Evolutionary conservation across 2,329 filamentous ascomycete species (phyloP).

Genomic region (Trichoderma simmonsii): DNA sequence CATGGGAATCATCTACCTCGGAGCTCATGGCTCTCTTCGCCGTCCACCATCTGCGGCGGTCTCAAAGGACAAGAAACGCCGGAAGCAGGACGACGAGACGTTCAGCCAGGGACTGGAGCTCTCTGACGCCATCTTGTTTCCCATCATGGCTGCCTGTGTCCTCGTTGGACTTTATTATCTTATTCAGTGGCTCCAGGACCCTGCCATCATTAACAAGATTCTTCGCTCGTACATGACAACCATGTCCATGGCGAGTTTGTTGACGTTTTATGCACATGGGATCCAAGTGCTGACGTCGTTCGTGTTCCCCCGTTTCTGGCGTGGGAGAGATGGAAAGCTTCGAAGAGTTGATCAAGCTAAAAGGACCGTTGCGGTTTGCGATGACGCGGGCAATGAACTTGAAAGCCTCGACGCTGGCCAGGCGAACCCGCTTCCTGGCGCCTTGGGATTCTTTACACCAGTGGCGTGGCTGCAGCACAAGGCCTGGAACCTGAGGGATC

Average conservation of each 20-base stretch:
- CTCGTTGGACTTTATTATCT: constrained; percentile 79
- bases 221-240: constrained; percentile 79
- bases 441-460: constrained; percentile 34
- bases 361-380: constrained; percentile 38
- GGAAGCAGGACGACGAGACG: constrained; percentile 50
- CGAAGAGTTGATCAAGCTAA: constrained; percentile 44
- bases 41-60: constrained; percentile 76
- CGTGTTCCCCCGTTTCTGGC: constrained; percentile 71
- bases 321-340: constrained; percentile 40
- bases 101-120: constrained; percentile 53
- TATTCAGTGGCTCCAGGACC: constrained; percentile 84
- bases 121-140: constrained; percentile 81
- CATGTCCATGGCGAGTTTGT: constrained; percentile 74
- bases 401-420: constrained; percentile 21
- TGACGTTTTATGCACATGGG: constrained; percentile 69
- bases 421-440: constrained; percentile 31
- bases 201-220: constrained; percentile 75
- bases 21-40: constrained; percentile 79
- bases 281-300: constrained; percentile 63
- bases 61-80: constrained; percentile 45
- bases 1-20: constrained; percentile 78
- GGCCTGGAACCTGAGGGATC: constrained; percentile 49
- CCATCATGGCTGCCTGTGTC: constrained; percentile 68
- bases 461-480: constrained; percentile 25
- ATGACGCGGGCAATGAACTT: constrained; percentile 32